Conservation (phyloP, 768 basidiomycete genomes). For the Tylopilus subfusipes region DNA sequence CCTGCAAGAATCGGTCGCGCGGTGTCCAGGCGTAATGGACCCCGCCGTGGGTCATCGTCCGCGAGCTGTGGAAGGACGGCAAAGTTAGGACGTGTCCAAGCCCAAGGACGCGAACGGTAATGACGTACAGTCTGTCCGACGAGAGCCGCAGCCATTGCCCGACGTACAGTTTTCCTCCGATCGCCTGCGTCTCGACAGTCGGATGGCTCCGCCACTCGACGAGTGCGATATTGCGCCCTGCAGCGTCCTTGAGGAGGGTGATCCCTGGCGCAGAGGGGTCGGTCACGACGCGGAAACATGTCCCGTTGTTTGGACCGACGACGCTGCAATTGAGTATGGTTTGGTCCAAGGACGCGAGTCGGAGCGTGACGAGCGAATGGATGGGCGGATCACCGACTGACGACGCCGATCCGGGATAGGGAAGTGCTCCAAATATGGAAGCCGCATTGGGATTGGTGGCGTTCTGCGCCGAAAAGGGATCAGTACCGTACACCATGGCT, state of each 20-base stretch:
- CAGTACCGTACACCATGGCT: slow-evolving; percentile 23
- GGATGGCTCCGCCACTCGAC: slow-evolving; percentile 53
- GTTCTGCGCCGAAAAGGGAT: slow-evolving; percentile 30
- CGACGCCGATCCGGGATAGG: slow-evolving; percentile 41
- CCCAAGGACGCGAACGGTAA: neutral
- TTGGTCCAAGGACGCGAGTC: slow-evolving; percentile 49
- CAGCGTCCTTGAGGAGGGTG: slow-evolving; percentile 49
- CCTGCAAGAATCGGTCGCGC: slow-evolving; percentile 46
- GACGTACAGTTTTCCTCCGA: slow-evolving; percentile 46
- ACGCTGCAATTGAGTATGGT: slow-evolving; percentile 54
- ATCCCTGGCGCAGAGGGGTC: slow-evolving; percentile 45
- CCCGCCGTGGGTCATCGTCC: slow-evolving; percentile 51
- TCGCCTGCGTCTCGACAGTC: slow-evolving; percentile 50
- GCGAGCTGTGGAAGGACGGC: slow-evolving; percentile 27
- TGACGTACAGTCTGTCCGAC: slow-evolving; percentile 41
- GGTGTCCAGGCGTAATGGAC: slow-evolving; percentile 56
- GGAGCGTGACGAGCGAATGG: slow-evolving; percentile 39
- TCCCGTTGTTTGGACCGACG: slow-evolving; percentile 47
- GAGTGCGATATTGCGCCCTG: slow-evolving; percentile 47
- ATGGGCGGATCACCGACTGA: slow-evolving; percentile 23
- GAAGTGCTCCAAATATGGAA: slow-evolving; percentile 63
- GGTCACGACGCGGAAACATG: slow-evolving; percentile 49
- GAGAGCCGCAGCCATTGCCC: slow-evolving; percentile 55
- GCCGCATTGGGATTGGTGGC: slow-evolving; percentile 30
- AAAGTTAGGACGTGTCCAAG: neutral